phyloP scores from a whole-genome alignment of 495 filamentous ascomycete species.

The Hyphodiscus hymeniophilus region DNA sequence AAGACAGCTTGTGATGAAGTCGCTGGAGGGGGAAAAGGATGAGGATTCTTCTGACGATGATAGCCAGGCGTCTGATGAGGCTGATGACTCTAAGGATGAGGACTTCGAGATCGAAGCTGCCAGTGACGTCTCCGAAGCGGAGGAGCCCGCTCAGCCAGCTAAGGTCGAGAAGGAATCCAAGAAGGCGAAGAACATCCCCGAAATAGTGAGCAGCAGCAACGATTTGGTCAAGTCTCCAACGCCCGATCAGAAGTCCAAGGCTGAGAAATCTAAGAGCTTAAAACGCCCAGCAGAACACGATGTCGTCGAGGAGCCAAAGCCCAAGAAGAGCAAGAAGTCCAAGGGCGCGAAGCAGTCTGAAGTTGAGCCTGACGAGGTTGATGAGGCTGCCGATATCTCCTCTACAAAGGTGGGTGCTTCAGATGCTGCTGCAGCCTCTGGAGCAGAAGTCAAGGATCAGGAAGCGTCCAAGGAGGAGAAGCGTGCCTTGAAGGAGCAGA shows the following conservation, averaged over 20 bases:
- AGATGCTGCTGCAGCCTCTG: not conserved
- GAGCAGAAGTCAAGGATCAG: not conserved
- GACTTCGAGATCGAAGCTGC: not conserved
- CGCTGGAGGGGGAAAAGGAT: not conserved
- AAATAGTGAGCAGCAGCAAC: not conserved
- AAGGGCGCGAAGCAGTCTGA: not conserved
- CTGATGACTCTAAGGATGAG: not conserved
- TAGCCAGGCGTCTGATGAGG: not conserved
- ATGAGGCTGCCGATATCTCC: no score
- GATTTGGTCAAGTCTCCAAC: no score
- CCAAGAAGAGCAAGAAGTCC: conserved; percentile 12
- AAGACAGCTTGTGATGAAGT: conserved; percentile 8
- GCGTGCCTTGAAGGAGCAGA: not conserved
- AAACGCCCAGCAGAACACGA: not conserved
- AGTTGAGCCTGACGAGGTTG: not conserved
- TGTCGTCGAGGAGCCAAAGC: not conserved
- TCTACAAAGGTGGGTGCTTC: not conserved
- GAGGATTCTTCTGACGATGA: not conserved
- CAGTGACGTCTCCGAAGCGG: not conserved
- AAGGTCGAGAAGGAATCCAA: conserved; percentile 1
- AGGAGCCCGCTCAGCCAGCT: no score
- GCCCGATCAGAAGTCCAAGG: no score
- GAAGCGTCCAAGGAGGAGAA: not conserved
- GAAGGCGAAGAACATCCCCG: not conserved
- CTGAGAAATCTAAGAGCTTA: no score